phyloP scores from a whole-genome alignment of 192 early-diverging fungal genomes.

The Rhizoclosmatium globosum region DNA sequence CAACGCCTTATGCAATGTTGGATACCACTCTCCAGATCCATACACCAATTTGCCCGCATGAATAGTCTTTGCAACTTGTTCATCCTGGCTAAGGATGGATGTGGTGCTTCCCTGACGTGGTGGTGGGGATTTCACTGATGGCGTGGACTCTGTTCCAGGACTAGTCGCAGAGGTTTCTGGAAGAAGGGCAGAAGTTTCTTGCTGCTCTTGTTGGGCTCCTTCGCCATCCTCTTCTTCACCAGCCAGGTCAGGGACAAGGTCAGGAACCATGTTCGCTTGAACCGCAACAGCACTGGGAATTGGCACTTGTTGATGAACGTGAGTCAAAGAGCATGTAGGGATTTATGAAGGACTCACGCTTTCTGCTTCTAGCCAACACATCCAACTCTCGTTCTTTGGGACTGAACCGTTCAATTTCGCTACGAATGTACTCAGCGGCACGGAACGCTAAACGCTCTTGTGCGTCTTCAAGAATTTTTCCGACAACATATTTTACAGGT shows the following conservation, averaged over 20 bases:
- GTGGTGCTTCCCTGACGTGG: neutral
- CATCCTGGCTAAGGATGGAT: constrained; percentile 18
- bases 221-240: neutral
- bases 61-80: constrained; percentile 33
- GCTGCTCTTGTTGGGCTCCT: too few relatives aligned
- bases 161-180: neutral
- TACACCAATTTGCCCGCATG: constrained; percentile 55
- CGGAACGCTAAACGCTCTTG: constrained; percentile 90
- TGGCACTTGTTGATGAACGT: constrained; percentile 23
- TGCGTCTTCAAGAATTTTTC: constrained; percentile 85
- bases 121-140: neutral
- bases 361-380: constrained; percentile 52
- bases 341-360: constrained; percentile 30
- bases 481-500: constrained; percentile 67
- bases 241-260: constrained; percentile 21
- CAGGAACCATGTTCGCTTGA: constrained; percentile 41
- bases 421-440: constrained; percentile 51
- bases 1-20: constrained; percentile 81
- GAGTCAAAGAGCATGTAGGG: neutral
- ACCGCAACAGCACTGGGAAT: constrained; percentile 30
- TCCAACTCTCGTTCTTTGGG: constrained; percentile 75
- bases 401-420: constrained; percentile 79
- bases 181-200: neutral
- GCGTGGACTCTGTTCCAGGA: neutral
- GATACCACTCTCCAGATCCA: constrained; percentile 80